phyloP scores from a whole-genome alignment of 306 rosid genomes.

The Dalbergia oliveri region DNA sequence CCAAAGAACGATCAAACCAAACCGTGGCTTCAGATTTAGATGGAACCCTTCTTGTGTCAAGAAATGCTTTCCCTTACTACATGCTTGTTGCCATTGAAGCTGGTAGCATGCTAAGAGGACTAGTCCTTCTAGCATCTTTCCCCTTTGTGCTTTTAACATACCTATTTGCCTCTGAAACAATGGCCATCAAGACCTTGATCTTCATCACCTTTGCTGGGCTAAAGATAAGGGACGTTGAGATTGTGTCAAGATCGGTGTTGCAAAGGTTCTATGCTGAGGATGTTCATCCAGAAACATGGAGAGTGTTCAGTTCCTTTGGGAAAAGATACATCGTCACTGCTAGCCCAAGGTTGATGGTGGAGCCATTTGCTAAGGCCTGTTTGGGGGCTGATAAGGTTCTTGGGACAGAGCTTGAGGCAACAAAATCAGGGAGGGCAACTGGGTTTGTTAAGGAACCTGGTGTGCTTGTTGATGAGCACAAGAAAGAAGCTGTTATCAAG shows the following conservation, averaged over 20 bases:
- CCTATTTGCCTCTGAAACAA: slow-evolving; percentile 65
- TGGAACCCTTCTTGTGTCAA: slow-evolving; percentile 78
- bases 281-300: slow-evolving; percentile 82
- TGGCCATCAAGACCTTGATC: slow-evolving; percentile 67
- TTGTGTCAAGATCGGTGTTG: slow-evolving; percentile 73
- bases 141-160: slow-evolving; percentile 74
- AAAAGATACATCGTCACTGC: slow-evolving; percentile 72
- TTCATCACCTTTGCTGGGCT: slow-evolving; percentile 74
- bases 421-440: slow-evolving; percentile 68
- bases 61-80: slow-evolving; percentile 84
- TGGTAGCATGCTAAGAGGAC: slow-evolving; percentile 73
- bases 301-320: slow-evolving; percentile 84
- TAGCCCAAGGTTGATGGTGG: slow-evolving; percentile 83
- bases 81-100: slow-evolving; percentile 89
- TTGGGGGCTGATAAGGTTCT: slow-evolving; percentile 83
- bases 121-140: slow-evolving; percentile 58
- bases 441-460: slow-evolving; percentile 83
- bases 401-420: slow-evolving; percentile 73
- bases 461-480: slow-evolving; percentile 73
- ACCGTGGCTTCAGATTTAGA: slow-evolving; percentile 83
- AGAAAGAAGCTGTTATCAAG: slow-evolving; percentile 63
- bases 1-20: slow-evolving; percentile 68
- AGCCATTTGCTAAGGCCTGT: slow-evolving; percentile 69
- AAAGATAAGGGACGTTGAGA: slow-evolving; percentile 64
- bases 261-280: slow-evolving; percentile 87